Base-by-base conservation (phyloP, 371 early-diverging fungal species). In the Circinella umbellata region DNA sequence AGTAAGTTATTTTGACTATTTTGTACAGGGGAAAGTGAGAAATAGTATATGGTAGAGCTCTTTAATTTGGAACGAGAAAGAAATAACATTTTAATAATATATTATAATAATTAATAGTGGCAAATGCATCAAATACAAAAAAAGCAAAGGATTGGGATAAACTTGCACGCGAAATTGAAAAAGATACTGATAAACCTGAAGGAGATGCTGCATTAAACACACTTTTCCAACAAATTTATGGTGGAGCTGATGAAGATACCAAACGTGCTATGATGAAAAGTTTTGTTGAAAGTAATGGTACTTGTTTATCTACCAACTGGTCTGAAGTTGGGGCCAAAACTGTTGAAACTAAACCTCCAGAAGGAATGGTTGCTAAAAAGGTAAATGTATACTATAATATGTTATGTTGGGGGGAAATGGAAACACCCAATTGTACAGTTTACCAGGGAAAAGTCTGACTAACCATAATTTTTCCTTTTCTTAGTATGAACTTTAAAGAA, bases 181-280 rank as follows among this genome's bases (percentile, higher is more conserved):
- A 89, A 64, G 91, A 90, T 3, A 85, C 90, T 48, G 93, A 95
- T 3, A 92, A 94, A 77, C 87, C 92, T 9, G 93, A 94, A 73
- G 96, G 96, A 47, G 95, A 97, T 68, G 88, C 88, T 68, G 94
- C 94, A 14, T 79, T 98, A 63, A 95, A 97, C 77, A 85, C 89
- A 11, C 80, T 98, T 61, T 96, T 99, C 87, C 94, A 95, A 74
- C 85, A 92, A 64, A 94, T 99, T 60, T 98, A 97, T 80, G 84
- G 84, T 63, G 91, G 97, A 70, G 96, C 96, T 3, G 92, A 90
- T 74, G 95, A 94, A n/a, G 95, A 99, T 71, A 92, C 94, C 5
- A 86, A 90, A 61, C 85, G 94, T 48, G 99, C 99, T 0, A 99
- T 99, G 99, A 92, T 98, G 88, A 99, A 99, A 89, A 94, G 94